Base-by-base conservation (phyloP, 164 flowering plant genomes). In the Chloranthus sessilifolius region DNA sequence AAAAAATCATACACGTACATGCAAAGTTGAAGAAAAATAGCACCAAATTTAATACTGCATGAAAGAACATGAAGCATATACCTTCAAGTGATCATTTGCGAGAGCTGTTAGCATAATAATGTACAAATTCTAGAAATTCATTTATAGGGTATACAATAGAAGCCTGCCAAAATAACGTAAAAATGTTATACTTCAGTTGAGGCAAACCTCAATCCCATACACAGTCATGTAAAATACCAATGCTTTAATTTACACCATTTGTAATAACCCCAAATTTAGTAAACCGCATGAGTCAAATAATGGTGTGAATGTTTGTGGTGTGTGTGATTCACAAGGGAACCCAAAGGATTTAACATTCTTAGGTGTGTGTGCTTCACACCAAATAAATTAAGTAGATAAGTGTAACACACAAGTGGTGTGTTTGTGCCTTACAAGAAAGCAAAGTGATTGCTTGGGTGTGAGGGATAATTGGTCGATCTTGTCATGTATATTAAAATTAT, bases 21-120 rank as follows among this genome's bases (percentile, higher is more conserved):
- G 41, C 3, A 20, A 17, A 8, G 5, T 26, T 14, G 28, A 27
- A 43, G 10, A 9, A 44, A 16, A n/a, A 50, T 17, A 16, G 23
- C 5, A 46, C 14, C 11, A 20, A 7, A 22, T n/a, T 15, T 22
- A 31, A n/a, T n/a, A n/a, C n/a, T n/a, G n/a, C n/a, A n/a, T n/a
- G n/a, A n/a, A n/a, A 55, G 11, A 43, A 30, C 19, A 16, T 22
- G 27, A 64, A 60, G 14, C 38, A 47, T 46, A 61, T 71, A 83
- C 94, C 90, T 74, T 60, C 50, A 20, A 36, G 23, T 59, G 58
- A 12, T 52, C 43, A 51, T 43, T 55, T 10, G 27, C 68, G 70
- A 59, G 85, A 83, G 64, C 68, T 82, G 63, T 52, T 62, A 29
- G 80, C 69, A 66, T 83, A 79, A 62, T 75, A 77, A 41, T 62